Percentiles rank a stretch among this genome's conserved stretches.
Evolutionary conservation across 2,329 filamentous ascomycete genomes (phyloP).

Genomic region (Penicillium sp.): DNA sequence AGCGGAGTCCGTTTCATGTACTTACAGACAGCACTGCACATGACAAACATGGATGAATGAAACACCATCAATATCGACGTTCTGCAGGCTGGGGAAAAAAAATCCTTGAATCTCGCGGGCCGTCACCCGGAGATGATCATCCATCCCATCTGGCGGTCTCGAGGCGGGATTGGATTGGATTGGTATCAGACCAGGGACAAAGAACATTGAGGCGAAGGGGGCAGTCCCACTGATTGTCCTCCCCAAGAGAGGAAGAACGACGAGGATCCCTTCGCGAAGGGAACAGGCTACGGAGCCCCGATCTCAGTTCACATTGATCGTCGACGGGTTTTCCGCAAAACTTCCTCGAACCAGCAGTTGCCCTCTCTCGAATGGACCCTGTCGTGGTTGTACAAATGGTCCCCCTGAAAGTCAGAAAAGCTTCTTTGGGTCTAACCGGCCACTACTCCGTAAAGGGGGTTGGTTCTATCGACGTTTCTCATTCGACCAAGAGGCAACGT

Average conservation of each 20-base stretch:
- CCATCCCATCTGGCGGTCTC: constrained; percentile 7
- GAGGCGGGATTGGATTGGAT: neutral
- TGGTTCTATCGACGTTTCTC: too few species aligned
- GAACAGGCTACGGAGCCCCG: constrained; percentile 1
- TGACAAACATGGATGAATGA: neutral
- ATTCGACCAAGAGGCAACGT: neutral
- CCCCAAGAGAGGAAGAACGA: constrained; percentile 25
- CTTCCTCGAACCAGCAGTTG: constrained; percentile 15
- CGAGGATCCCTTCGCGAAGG: constrained; percentile 21
- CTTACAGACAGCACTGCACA: neutral
- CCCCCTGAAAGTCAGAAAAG: constrained; percentile 6
- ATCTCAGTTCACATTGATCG: constrained; percentile 10
- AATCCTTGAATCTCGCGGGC: neutral
- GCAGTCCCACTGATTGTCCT: constrained; percentile 36
- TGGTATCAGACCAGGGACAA: constrained; percentile 10
- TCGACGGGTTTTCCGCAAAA: constrained; percentile 12
- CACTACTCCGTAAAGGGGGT: constrained; percentile 2
- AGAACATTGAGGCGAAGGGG: constrained; percentile 14
- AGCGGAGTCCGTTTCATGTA: constrained; percentile 1
- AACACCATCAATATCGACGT: neutral
- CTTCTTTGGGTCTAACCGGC: constrained; percentile 3
- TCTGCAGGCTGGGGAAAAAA: too few species aligned
- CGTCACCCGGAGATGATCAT: constrained; percentile 14
- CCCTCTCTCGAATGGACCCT: neutral
- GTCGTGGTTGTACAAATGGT: neutral